Evolutionary conservation across 176 grass and related monocot genomes (phyloP).

Genomic region (Lolium perenne): DNA sequence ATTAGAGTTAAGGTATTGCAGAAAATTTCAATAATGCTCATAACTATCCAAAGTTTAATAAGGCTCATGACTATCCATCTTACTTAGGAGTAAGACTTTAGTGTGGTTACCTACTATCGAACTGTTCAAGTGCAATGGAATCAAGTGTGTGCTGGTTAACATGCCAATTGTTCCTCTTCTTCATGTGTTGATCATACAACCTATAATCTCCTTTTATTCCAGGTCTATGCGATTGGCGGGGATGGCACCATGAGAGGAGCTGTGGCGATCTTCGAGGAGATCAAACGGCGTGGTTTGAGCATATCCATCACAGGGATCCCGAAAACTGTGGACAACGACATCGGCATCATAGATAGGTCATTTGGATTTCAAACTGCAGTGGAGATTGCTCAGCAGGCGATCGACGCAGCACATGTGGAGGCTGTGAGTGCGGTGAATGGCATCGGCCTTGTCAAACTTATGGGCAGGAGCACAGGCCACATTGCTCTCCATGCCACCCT

Average conservation of each 20-base stretch:
- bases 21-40: neutral
- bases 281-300: conserved; percentile 66
- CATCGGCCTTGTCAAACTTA: conserved; percentile 88
- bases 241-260: conserved; percentile 96
- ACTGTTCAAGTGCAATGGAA: neutral
- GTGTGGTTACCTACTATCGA: neutral
- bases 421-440: conserved; percentile 89
- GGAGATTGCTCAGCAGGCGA: conserved; percentile 85
- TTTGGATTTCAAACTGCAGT: conserved; percentile 95
- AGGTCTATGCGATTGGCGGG: conserved; percentile 79
- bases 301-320: conserved; percentile 82
- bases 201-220: neutral
- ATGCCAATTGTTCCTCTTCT: neutral
- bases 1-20: neutral
- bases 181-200: neutral
- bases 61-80: neutral
- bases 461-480: conserved; percentile 95
- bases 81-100: neutral
- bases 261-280: conserved; percentile 68
- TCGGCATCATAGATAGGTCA: conserved; percentile 95
- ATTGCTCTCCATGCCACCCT: conserved; percentile 81
- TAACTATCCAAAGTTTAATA: neutral
- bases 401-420: conserved; percentile 79
- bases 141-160: neutral
- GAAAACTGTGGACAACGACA: conserved; percentile 92